A percentile compares a stretch with the other conserved stretches of the same genome.
Evolutionary conservation across 139 green algal species (phyloP).

Genomic region (Volvox africanus): DNA sequence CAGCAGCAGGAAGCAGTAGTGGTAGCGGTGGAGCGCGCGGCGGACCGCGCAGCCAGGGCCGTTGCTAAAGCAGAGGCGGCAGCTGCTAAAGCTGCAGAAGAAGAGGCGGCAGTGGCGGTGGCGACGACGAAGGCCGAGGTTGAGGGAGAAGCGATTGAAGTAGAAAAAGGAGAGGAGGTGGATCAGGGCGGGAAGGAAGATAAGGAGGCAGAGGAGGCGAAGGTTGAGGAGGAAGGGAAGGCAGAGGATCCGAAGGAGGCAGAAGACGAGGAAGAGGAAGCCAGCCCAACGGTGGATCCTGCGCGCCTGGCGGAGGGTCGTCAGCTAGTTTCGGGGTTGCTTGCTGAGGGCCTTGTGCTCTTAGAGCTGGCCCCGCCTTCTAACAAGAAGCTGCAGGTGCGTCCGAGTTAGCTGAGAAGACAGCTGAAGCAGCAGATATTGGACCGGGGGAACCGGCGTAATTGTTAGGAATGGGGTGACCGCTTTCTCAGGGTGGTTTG

Average conservation of each 20-base stretch:
- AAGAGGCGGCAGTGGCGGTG: neutral
- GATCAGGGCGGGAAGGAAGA: neutral
- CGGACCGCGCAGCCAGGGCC: neutral
- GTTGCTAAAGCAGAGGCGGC: neutral
- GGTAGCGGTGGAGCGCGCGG: neutral
- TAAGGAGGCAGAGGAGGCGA: neutral
- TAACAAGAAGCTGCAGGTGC: slow-evolving; percentile 37
- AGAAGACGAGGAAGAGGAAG: neutral
- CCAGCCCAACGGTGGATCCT: neutral
- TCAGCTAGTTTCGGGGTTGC: slow-evolving; percentile 32
- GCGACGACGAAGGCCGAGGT: neutral
- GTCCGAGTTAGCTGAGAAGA: neutral
- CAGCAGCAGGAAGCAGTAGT: neutral
- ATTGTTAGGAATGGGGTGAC: too few species aligned
- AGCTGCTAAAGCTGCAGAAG: neutral
- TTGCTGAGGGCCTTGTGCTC: slow-evolving; percentile 55
- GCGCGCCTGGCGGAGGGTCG: slow-evolving; percentile 7
- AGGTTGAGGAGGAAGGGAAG: neutral
- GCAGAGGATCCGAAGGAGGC: too few species aligned
- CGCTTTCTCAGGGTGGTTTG: too few species aligned
- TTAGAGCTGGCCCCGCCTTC: slow-evolving; percentile 46
- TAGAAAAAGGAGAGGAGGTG: neutral
- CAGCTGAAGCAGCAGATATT: too few species aligned
- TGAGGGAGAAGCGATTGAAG: neutral
- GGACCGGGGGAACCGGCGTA: too few species aligned